Evolutionary conservation across 1,284 basidiomycete species (phyloP).

Genomic region (Ustilago crameri): DNA sequence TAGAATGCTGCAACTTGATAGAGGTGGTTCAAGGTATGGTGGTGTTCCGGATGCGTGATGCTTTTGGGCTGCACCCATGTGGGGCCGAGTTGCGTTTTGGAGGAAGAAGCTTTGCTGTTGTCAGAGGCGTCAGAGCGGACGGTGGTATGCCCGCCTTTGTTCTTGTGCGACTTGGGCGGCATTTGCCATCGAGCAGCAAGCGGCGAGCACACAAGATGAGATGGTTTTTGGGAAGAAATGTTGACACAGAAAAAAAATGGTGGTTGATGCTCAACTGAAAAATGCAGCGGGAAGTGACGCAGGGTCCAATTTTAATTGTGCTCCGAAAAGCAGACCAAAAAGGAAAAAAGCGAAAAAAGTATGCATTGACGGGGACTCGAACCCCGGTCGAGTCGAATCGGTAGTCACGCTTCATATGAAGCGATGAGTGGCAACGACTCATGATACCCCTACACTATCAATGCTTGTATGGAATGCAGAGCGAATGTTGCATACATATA

Average conservation of each 20-base stretch:
- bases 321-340: background rate
- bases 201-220: too few relatives aligned
- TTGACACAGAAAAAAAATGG: too few relatives aligned
- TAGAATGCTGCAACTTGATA: constrained; percentile 40
- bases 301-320: constrained; percentile 8
- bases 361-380: constrained; percentile 59
- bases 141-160: constrained; percentile 11
- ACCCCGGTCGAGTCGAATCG: constrained; percentile 57
- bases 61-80: constrained; percentile 31
- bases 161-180: constrained; percentile 6
- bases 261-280: too few relatives aligned
- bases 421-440: constrained; percentile 48
- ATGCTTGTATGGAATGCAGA: constrained; percentile 14
- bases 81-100: background rate
- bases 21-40: constrained; percentile 46
- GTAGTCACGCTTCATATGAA: constrained; percentile 18
- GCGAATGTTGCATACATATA: background rate
- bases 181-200: too few relatives aligned
- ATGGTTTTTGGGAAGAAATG: too few relatives aligned
- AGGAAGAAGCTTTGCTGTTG: background rate
- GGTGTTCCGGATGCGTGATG: constrained; percentile 40
- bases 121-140: background rate
- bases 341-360: constrained; percentile 9
- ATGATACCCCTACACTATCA: constrained; percentile 51
- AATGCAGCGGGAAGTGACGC: too few relatives aligned